Evolutionary conservation across 495 filamentous ascomycete genomes (phyloP).

Genomic region (Aspergillus mulundensis): DNA sequence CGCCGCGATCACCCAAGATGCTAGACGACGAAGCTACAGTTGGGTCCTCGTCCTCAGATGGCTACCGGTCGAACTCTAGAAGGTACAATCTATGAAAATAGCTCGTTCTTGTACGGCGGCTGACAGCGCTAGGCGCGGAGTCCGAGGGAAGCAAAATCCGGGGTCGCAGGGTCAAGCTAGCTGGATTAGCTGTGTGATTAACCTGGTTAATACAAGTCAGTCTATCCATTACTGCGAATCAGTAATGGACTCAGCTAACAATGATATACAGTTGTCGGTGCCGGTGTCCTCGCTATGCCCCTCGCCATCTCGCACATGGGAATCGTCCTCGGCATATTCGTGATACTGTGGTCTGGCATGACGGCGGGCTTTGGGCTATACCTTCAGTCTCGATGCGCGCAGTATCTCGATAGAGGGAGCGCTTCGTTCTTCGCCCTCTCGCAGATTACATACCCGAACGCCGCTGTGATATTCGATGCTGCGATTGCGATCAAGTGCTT

Average conservation of each 20-base stretch:
- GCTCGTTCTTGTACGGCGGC: not conserved
- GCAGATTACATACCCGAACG: constrained; percentile 94
- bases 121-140: constrained; percentile 37
- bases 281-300: constrained; percentile 92
- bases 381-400: constrained; percentile 85
- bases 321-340: constrained; percentile 72
- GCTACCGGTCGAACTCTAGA: constrained; percentile 23
- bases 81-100: constrained; percentile 26
- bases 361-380: constrained; percentile 92
- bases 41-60: constrained; percentile 23
- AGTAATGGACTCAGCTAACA: constrained; percentile 4
- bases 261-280: constrained; percentile 70
- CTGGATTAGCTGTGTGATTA: constrained; percentile 89
- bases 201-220: constrained; percentile 85
- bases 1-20: constrained; percentile 9
- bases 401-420: constrained; percentile 81
- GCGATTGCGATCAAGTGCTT: constrained; percentile 98
- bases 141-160: constrained; percentile 48
- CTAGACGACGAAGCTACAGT: constrained; percentile 35
- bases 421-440: constrained; percentile 89
- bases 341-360: constrained; percentile 86
- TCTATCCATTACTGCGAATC: constrained; percentile 1
- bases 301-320: constrained; percentile 89
- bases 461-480: constrained; percentile 89
- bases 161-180: constrained; percentile 66